Base-by-base conservation (phyloP, 208 protist species). In the Acanthamoeba healyi region DNA sequence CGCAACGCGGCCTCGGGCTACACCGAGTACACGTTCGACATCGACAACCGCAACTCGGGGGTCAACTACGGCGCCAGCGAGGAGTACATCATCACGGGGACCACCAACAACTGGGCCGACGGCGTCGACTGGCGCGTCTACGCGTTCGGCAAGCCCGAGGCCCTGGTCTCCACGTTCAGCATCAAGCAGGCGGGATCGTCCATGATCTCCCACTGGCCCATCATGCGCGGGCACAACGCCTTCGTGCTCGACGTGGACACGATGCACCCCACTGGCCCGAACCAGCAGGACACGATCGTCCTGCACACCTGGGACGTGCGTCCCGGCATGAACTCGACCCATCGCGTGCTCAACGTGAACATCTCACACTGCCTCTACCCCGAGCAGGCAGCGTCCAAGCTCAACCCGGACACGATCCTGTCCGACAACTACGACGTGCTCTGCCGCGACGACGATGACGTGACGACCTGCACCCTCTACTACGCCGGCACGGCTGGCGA, bases 241-340 rank as follows among this genome's bases (percentile, higher is more conserved):
- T 72, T 72, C 15, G 63, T 72, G 63, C 63, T 72, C 63, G 63
- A 72, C 63, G 63, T 72, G 63, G 63, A 72, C 63, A 72, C 63
- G 24, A 72, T 72, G 63, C 26, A 72, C 15, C 2, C 24, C 26
- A 72, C 9, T 4, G 63, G 63, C 29, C 63, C 63, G 63, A 72
- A 72, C 63, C 9, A 72, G 12, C 63, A 72, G 36, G 63, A 72
- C 15, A 36, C n/a, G 12, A 72, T 72, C n/a, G 12, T 14, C 63
- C 63, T 72, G 63, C 63, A 72, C 63, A 38, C 34, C 32, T 72
- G 63, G 63, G 63, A 72, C 63, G 63, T 72, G 63, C 63, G 63
- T 72, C 63, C 63, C 2, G 63, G 63, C 63, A 72, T 4, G 63
- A 72, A 72, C 63, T 72, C 63, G 63, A 72, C 63, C 63, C 63